A percentile compares a stretch with the other conserved stretches of the same genome.
phyloP scores from a whole-genome alignment of 202 grass and related monocot species.

The Saccharum hybrid region DNA sequence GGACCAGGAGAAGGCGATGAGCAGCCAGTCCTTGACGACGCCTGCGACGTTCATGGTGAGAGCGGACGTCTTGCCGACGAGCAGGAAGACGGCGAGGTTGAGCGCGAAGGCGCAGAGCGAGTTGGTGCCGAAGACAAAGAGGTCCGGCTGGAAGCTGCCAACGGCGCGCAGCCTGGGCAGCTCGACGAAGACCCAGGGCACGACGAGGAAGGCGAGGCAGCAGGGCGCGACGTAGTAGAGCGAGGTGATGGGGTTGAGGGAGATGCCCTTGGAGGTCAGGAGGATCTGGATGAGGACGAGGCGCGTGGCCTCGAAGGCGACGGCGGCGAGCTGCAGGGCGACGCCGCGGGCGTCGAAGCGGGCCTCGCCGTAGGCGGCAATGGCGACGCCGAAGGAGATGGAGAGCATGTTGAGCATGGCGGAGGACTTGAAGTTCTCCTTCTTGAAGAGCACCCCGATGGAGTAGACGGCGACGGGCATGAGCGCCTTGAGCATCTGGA shows the following conservation, averaged over 20 bases:
- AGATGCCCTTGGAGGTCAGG: slow-evolving; percentile 94
- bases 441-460: slow-evolving; percentile 79
- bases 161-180: slow-evolving; percentile 65
- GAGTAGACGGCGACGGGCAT: slow-evolving; percentile 94
- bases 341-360: slow-evolving; percentile 74
- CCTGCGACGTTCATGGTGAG: slow-evolving; percentile 97
- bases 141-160: slow-evolving; percentile 69
- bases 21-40: slow-evolving; percentile 96
- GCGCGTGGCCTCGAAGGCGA: slow-evolving; percentile 86
- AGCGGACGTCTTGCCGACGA: slow-evolving; percentile 95
- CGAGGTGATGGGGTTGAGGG: slow-evolving; percentile 93
- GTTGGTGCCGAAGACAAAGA: slow-evolving; percentile 88
- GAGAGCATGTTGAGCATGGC: slow-evolving; percentile 98
- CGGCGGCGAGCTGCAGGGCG: slow-evolving; percentile 74
- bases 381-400: slow-evolving; percentile 92
- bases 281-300: slow-evolving; percentile 99
- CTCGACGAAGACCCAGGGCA: slow-evolving; percentile 82
- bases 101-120: slow-evolving; percentile 94
- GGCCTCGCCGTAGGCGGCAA: slow-evolving; percentile 90
- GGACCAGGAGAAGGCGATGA: slow-evolving; percentile 96
- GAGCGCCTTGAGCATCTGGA: slow-evolving; percentile 99
- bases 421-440: slow-evolving; percentile 67
- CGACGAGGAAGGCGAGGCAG: slow-evolving; percentile 82
- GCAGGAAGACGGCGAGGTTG: slow-evolving; percentile 92
- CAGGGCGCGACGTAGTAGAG: slow-evolving; percentile 95